These are phyloP conservation scores for Malbranchea cinnamomea DNA, from an alignment of 2,329 filamentous ascomycete genomes.

Conservation along the genomic window DNA sequence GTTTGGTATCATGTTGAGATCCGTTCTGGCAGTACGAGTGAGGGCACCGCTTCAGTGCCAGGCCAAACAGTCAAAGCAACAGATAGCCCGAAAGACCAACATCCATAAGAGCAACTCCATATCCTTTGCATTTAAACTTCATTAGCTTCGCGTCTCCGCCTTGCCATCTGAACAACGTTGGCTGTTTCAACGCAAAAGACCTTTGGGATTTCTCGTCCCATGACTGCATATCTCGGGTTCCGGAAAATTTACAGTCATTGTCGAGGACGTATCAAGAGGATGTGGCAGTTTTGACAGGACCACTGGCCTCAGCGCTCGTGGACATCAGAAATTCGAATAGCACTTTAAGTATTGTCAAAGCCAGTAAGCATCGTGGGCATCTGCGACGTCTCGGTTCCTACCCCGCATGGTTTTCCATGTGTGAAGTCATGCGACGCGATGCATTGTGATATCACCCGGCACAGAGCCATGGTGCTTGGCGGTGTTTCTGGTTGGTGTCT, in stretches of 20 bases:
- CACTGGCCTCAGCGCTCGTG: constrained; percentile 19
- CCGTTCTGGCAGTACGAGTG: neutral
- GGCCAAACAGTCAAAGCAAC: neutral
- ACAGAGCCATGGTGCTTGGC: too few relatives aligned
- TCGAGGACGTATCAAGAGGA: constrained; percentile 31
- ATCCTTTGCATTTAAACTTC: neutral
- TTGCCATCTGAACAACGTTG: constrained; percentile 37
- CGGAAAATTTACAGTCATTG: constrained; percentile 35
- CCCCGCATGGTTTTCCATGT: too few relatives aligned
- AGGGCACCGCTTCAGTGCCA: neutral
- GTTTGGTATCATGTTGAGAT: too few relatives aligned
- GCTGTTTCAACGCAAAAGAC: too few relatives aligned
- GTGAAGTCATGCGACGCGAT: too few relatives aligned
- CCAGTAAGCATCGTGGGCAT: too few relatives aligned
- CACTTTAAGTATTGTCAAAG: too few relatives aligned
- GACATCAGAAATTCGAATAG: too few relatives aligned
- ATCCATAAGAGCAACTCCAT: neutral
- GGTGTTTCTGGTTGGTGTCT: too few relatives aligned
- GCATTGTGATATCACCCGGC: too few relatives aligned
- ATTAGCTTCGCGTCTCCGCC: constrained; percentile 39
- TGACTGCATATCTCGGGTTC: constrained; percentile 39
- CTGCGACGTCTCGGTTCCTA: too few relatives aligned
- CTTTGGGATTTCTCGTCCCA: constrained; percentile 49
- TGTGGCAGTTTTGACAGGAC: constrained; percentile 20
- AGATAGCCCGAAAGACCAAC: neutral